Conservation (phyloP, 1,284 basidiomycete genomes). For the Trametes versicolor region DNA sequence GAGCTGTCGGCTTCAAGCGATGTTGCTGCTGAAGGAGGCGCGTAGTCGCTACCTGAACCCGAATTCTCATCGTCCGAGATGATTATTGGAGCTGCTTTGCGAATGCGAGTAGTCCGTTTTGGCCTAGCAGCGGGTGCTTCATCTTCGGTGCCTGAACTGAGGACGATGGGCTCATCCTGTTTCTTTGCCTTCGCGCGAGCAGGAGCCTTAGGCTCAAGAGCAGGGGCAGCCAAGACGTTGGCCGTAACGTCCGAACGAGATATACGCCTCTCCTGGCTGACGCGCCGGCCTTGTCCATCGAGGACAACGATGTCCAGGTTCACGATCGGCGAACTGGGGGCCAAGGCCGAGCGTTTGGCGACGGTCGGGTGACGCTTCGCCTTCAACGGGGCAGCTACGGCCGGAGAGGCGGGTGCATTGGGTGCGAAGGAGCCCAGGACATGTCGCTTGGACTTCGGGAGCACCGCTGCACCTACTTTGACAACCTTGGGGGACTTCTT, state of each 20-base stretch:
- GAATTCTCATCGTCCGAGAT: slow-evolving; percentile 48
- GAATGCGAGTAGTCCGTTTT: slow-evolving; percentile 28
- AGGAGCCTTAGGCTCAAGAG: slow-evolving; percentile 12
- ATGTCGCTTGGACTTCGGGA: slow-evolving; percentile 48
- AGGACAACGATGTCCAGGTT: slow-evolving; percentile 74
- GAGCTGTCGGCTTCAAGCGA: slow-evolving; percentile 16
- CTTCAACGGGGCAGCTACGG: slow-evolving; percentile 35
- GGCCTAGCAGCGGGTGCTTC: slow-evolving; percentile 30
- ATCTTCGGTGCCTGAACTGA: slow-evolving; percentile 40
- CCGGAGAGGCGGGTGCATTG: slow-evolving; percentile 56
- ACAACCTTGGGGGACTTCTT: slow-evolving; percentile 35
- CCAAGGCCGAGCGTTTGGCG: slow-evolving; percentile 45
- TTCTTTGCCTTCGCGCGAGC: neutral
- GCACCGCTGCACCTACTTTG: slow-evolving; percentile 28
- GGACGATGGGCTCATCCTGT: slow-evolving; percentile 11
- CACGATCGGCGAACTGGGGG: slow-evolving; percentile 55
- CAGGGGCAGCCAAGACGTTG: slow-evolving; percentile 33
- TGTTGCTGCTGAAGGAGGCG: slow-evolving; percentile 2
- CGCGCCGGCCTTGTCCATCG: slow-evolving; percentile 62
- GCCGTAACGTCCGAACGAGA: slow-evolving; percentile 44
- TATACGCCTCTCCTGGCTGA: slow-evolving; percentile 60
- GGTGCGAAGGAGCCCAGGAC: slow-evolving; percentile 53
- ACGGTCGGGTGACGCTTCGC: slow-evolving; percentile 43
- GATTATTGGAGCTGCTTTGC: slow-evolving; percentile 42
- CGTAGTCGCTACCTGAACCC: slow-evolving; percentile 39